Evolutionary conservation across 768 basidiomycete genomes (phyloP).

Genomic region (Leccinum uliginosum): DNA sequence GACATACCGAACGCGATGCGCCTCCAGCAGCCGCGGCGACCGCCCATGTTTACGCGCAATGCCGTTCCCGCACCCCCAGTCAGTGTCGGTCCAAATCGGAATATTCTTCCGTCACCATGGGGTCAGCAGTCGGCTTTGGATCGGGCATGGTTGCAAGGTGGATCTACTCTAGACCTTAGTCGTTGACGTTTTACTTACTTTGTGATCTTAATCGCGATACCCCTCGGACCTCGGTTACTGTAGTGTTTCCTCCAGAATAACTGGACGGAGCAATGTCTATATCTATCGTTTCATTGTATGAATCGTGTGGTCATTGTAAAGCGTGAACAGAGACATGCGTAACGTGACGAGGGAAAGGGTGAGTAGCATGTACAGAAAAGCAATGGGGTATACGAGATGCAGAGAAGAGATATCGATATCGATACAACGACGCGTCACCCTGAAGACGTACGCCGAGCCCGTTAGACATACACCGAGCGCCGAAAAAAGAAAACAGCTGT

Average conservation of each 20-base stretch:
- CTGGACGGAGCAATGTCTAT: slow-evolving; percentile 6
- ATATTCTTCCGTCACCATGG: slow-evolving; percentile 39
- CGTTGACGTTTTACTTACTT: slow-evolving; percentile 22
- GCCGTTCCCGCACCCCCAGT: slow-evolving; percentile 33
- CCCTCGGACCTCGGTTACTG: not conserved
- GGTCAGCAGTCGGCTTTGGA: slow-evolving; percentile 38
- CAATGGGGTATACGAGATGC: slow-evolving; percentile 21
- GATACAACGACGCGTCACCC: slow-evolving; percentile 22
- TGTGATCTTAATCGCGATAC: slow-evolving; percentile 7
- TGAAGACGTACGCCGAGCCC: slow-evolving; percentile 2
- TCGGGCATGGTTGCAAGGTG: slow-evolving; percentile 41
- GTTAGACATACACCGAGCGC: slow-evolving; percentile 3
- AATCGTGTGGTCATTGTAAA: not conserved
- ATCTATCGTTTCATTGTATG: slow-evolving; percentile 18
- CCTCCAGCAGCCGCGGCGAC: slow-evolving; percentile 49
- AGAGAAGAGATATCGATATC: slow-evolving; percentile 13
- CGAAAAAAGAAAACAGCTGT: not conserved
- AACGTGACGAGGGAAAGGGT: not conserved
- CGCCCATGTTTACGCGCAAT: slow-evolving; percentile 49
- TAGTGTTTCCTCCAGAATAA: not conserved
- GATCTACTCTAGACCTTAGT: slow-evolving; percentile 37
- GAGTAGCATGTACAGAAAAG: not conserved
- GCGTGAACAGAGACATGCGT: not conserved
- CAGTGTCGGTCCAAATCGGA: slow-evolving; percentile 33
- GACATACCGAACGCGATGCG: slow-evolving; percentile 52